Evolutionary conservation across 129 eudicot species (phyloP).

Genomic region (Flaveria bidentis): DNA sequence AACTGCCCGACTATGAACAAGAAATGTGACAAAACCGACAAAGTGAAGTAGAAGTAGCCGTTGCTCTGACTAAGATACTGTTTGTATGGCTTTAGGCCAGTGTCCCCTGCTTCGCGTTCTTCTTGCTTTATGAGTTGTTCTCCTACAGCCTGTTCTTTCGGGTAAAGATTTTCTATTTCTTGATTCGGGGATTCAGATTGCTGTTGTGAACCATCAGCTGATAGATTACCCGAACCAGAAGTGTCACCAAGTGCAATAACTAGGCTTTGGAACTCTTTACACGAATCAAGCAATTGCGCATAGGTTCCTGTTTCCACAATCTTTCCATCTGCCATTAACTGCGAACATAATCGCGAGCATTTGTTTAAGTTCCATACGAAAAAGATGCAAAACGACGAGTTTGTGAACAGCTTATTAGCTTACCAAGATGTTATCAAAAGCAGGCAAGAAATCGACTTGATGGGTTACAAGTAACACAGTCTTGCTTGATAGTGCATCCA

Average conservation of each 20-base stretch:
- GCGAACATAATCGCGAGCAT: slow-evolving; percentile 3
- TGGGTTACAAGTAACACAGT: slow-evolving; percentile 81
- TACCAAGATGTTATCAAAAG: slow-evolving; percentile 57
- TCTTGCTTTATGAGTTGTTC: slow-evolving; percentile 68
- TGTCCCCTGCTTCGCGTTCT: slow-evolving; percentile 68
- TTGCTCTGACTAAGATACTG: slow-evolving; percentile 56
- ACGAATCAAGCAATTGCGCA: slow-evolving; percentile 43
- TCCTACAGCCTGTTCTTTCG: slow-evolving; percentile 31
- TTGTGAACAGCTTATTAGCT: slow-evolving; percentile 26
- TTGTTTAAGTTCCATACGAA: neutral
- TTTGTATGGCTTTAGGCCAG: slow-evolving; percentile 57
- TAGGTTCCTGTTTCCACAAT: slow-evolving; percentile 49
- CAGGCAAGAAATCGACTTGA: slow-evolving; percentile 82
- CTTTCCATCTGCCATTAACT: slow-evolving; percentile 65
- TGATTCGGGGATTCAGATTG: slow-evolving; percentile 21
- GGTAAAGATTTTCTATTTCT: slow-evolving; percentile 34
- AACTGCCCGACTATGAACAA: slow-evolving; percentile 49
- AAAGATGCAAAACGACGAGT: neutral
- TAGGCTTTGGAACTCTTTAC: slow-evolving; percentile 54
- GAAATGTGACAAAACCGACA: slow-evolving; percentile 42
- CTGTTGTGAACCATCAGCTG: slow-evolving; percentile 13
- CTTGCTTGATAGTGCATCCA: slow-evolving; percentile 61
- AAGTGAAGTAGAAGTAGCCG: slow-evolving; percentile 49
- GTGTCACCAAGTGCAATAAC: slow-evolving; percentile 44
- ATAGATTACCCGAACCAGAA: slow-evolving; percentile 22